phyloP scores from a whole-genome alignment of 352 stramenopile species.

The Thalassiosira exigua region DNA sequence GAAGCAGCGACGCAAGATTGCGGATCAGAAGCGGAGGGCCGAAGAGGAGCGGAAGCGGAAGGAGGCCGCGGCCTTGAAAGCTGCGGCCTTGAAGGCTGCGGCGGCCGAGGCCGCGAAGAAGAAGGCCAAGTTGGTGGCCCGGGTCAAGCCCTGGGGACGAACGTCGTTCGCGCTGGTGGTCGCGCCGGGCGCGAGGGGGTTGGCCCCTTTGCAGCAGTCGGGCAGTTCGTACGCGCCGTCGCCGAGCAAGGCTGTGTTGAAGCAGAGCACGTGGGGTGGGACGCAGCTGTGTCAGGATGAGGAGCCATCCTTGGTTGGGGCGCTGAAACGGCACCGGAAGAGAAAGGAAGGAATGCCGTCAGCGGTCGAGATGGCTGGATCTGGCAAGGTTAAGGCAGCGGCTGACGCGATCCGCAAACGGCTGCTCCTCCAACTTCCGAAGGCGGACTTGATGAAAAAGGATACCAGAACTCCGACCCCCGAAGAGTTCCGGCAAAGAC shows the following conservation, averaged over 20 bases:
- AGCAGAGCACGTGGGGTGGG: constrained; percentile 41
- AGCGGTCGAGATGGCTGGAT: neutral
- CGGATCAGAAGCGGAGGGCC: constrained; percentile 19
- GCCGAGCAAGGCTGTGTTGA: constrained; percentile 10
- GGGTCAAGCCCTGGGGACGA: constrained; percentile 52
- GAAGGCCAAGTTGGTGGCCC: constrained; percentile 24
- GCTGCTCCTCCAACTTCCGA: constrained; percentile 14
- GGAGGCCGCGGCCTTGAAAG: too few relatives aligned
- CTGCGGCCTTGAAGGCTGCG: neutral
- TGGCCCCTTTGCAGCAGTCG: constrained; percentile 12
- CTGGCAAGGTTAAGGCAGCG: constrained; percentile 22
- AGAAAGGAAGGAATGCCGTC: neutral
- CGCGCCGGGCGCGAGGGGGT: constrained; percentile 32
- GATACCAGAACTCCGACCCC: neutral
- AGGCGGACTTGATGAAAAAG: neutral
- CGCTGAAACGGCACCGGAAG: constrained; percentile 15
- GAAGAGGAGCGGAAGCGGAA: constrained; percentile 26
- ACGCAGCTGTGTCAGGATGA: constrained; percentile 33
- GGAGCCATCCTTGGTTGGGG: constrained; percentile 32
- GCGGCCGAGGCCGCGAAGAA: constrained; percentile 23
- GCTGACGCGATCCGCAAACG: constrained; percentile 39
- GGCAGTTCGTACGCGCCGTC: neutral
- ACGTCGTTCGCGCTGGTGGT: constrained; percentile 46
- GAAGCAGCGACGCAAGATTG: constrained; percentile 1
- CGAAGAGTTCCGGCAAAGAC: constrained; percentile 25